Base-by-base conservation (phyloP, 352 stramenopile genomes). In the Globisporangium viniferum region DNA sequence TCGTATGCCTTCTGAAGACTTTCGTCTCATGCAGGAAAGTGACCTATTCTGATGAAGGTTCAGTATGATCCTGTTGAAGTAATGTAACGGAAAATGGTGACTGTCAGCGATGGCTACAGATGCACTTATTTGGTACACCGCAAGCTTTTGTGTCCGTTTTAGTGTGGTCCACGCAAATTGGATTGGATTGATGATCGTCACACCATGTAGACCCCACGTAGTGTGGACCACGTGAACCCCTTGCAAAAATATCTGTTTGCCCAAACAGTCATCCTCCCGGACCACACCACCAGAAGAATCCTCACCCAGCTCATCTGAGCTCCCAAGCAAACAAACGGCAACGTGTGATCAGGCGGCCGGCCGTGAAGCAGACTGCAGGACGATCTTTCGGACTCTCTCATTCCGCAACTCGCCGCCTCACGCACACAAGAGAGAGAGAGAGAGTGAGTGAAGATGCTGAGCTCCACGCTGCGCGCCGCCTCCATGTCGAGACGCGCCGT, bases 241-340 rank as follows among this genome's bases (percentile, higher is more conserved):
- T 5, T 14, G 33, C 27, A 22, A 12, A 61, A 61, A n/a, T 61
- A 4, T 9, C 6, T 75, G 72, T 81, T 84, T 84, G 76, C 67
- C 66, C 76, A 84, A 84, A 78, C 76, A 83, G 35, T 41, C 55
- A 9, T n/a, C 20, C 27, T 51, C 55, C 44, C 39, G 22, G 20
- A 66, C 44, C 20, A 36, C 68, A 65, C 68, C 75, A 82, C 76
- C 76, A 82, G 73, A 76, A 80, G 71, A 73, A 77, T 76, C 57
- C 66, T 41, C 44, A 56, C 6, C 36, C 18, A 51, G 29, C 36
- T 10, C 33, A 44, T 44, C 10, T 44, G 36, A 44, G 36, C 36
- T 44, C 36, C 36, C 36, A 44, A 44, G 36, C 36, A 18, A 15
- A 44, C 36, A 44, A 14, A 14, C 41, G 3, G n/a, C 36, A 24